Evolutionary conservation across 1,284 basidiomycete species (phyloP), one percentile per base, ranked within the genome.

Genomic region (Sutorius eximius): DNA sequence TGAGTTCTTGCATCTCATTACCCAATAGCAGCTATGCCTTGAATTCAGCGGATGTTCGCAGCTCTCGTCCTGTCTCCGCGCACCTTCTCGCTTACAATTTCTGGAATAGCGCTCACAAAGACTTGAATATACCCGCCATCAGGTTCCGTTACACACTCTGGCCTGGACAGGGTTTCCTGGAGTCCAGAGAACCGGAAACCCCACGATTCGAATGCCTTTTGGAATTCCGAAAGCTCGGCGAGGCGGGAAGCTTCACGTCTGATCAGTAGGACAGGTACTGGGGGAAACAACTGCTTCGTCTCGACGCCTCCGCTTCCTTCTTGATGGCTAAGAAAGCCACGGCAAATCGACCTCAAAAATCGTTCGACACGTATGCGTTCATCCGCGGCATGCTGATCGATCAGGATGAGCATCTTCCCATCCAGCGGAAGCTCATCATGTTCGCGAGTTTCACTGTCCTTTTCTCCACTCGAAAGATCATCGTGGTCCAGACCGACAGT

Each of bases 311-410:
- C 71, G 13, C 65, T 59, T 57, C 56, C 62, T 47, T 66, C 63
- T 50, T 63, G 65, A 60, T 75, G 71, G 45, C 68, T 59, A 57
- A 85, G 74, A 66, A 89, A 92, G 5, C 84, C 83, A 52, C 75
- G 64, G 68, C 89, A 91, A 20, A 93, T 71, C 50, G 85, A 82
- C 58, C 78, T 77, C 53, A 95, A 76, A 66, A 92, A 88, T n/a
- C 76, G 74, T 71, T 98, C 95, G 45, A 97, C 89, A 22, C 93
- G 83, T 30, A 95, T 77, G 10, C 95, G 84, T 73, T 98, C 95
- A 67, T 97, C 93, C 9, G 94, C 95, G 5, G 95, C 95, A 68
- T 98, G 95, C 71, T 98, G 95, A 73, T 98, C 95, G 43, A 98
- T 80, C 53, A 97, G 77, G 27, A 95, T 78, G 32, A 98, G 75